Evolutionary conservation across 257 asterid species (phyloP), one percentile per base, ranked within the genome.

Genomic region (Jasminum sambac): DNA sequence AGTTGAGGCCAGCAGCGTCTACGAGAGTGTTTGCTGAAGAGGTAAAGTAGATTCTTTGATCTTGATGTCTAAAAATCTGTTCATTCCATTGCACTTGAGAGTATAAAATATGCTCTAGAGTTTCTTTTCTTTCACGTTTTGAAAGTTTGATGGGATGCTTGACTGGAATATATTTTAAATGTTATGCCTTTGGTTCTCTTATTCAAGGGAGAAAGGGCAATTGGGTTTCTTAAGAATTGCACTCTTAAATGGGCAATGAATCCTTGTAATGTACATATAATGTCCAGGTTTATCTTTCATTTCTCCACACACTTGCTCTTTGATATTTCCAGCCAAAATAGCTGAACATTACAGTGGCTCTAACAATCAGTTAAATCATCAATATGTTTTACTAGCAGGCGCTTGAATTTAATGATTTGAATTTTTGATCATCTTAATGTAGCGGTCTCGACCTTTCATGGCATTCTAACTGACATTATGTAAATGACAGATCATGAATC

Each of bases 21-120:
- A 42, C 73, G 5, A 81, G 83, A 69, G 64, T 78, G 26, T 73
- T 82, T 71, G 67, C 87, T 57, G 89, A 81, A 74, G 90, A 87
- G 97, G 97, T 90, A 81, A 68, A 65, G 17, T 66, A 11, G 37
- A 19, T 76, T 37, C 61, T 68, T 63, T 50, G 25, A 2, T 63
- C 39, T 72, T 57, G 42, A 11, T 43, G 13, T 52, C 11, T 23
- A 9, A 13, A 13, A 40, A 26, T 25, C 61, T 59, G 38, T 30
- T 66, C 2, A 50, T 8, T n/a, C 23, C 68, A 19, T 44, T 34
- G 46, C n/a, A n/a, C 25, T 44, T 4, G 21, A 44, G 38, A 38
- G 12, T 38, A 8, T 43, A 13, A 17, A 61, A 25, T 63, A 2
- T 55, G 25, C 37, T 21, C 30, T 44, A 62, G 40, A 63, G 36